These are phyloP conservation scores for Phytophthora sojae DNA, from an alignment of 352 stramenopile genomes.

Conservation along the genomic window DNA sequence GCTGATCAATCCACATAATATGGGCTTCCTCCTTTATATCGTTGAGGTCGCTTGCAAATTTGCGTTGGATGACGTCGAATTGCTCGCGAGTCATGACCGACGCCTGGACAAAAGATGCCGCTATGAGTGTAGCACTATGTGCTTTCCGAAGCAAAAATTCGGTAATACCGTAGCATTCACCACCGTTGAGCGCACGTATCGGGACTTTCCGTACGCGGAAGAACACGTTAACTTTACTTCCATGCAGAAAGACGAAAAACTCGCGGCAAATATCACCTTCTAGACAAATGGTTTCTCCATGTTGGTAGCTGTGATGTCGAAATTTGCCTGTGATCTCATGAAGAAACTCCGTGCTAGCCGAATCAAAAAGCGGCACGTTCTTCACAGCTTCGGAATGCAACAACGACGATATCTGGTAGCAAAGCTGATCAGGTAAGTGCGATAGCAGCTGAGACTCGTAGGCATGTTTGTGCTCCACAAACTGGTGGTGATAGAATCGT, in stretches of 20 bases:
- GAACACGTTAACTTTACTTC: slow-evolving; percentile 69
- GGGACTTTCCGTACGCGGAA: slow-evolving; percentile 52
- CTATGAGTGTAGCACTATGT: slow-evolving; percentile 56
- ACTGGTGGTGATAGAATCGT: slow-evolving; percentile 84
- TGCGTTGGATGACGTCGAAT: slow-evolving; percentile 70
- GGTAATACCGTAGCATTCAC: slow-evolving; percentile 73
- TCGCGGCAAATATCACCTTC: slow-evolving; percentile 78
- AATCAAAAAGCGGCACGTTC: slow-evolving; percentile 66
- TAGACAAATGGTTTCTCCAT: slow-evolving; percentile 74
- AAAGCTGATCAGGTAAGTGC: slow-evolving; percentile 77
- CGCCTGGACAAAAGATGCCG: slow-evolving; percentile 58
- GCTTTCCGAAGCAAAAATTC: slow-evolving; percentile 69
- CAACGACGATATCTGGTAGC: slow-evolving; percentile 77
- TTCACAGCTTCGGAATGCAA: slow-evolving; percentile 70
- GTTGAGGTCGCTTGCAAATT: slow-evolving; percentile 63
- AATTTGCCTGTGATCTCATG: slow-evolving; percentile 85
- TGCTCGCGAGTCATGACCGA: slow-evolving; percentile 80
- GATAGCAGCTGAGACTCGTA: slow-evolving; percentile 78
- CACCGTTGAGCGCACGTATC: slow-evolving; percentile 63
- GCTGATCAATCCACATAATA: slow-evolving; percentile 48
- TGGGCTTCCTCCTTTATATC: slow-evolving; percentile 61
- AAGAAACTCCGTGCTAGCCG: slow-evolving; percentile 63
- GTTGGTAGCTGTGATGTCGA: slow-evolving; percentile 73
- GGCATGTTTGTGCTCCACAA: slow-evolving; percentile 65
- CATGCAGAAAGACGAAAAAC: slow-evolving; percentile 70